Evolutionary conservation across 2,329 filamentous ascomycete species (phyloP).

Genomic region (Amphichorda felina): DNA sequence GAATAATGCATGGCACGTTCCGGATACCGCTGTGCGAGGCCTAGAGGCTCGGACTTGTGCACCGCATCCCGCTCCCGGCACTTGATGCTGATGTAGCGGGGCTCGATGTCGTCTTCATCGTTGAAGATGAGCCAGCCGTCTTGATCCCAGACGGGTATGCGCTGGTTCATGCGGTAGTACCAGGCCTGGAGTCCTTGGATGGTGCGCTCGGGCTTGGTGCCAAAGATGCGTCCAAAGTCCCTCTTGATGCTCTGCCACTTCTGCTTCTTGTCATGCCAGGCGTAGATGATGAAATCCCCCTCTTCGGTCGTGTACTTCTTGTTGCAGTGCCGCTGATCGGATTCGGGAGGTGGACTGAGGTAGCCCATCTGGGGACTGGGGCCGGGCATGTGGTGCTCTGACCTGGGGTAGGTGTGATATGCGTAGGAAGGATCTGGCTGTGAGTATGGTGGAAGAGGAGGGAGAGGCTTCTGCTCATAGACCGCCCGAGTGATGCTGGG

Average conservation of each 20-base stretch:
- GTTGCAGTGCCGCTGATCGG: slow-evolving; percentile 26
- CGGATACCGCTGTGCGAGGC: slow-evolving; percentile 30
- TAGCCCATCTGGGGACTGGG: slow-evolving; percentile 10
- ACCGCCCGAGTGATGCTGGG: not conserved
- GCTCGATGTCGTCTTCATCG: slow-evolving; percentile 24
- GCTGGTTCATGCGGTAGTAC: slow-evolving; percentile 30
- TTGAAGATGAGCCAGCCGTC: slow-evolving; percentile 28
- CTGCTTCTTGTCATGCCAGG: slow-evolving; percentile 29
- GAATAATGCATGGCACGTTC: slow-evolving; percentile 31
- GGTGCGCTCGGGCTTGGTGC: slow-evolving; percentile 22
- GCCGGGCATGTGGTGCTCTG: not conserved
- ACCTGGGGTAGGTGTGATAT: not conserved
- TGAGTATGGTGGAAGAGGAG: not conserved
- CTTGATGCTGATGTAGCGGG: slow-evolving; percentile 23
- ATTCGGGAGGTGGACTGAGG: slow-evolving; percentile 22
- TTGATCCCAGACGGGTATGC: slow-evolving; percentile 25
- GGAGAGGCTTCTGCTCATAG: not conserved
- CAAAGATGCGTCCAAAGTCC: slow-evolving; percentile 25
- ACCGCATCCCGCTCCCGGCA: slow-evolving; percentile 24
- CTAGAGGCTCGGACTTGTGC: slow-evolving; percentile 22
- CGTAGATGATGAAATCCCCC: slow-evolving; percentile 30
- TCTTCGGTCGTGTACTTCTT: slow-evolving; percentile 31
- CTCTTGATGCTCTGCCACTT: slow-evolving; percentile 28
- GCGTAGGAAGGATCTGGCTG: not conserved
- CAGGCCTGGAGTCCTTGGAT: slow-evolving; percentile 28